A percentile compares a stretch with the other conserved stretches of the same genome.
phyloP scores from a whole-genome alignment of 2,329 filamentous ascomycete genomes.

The Tolypocladium tundrense region DNA sequence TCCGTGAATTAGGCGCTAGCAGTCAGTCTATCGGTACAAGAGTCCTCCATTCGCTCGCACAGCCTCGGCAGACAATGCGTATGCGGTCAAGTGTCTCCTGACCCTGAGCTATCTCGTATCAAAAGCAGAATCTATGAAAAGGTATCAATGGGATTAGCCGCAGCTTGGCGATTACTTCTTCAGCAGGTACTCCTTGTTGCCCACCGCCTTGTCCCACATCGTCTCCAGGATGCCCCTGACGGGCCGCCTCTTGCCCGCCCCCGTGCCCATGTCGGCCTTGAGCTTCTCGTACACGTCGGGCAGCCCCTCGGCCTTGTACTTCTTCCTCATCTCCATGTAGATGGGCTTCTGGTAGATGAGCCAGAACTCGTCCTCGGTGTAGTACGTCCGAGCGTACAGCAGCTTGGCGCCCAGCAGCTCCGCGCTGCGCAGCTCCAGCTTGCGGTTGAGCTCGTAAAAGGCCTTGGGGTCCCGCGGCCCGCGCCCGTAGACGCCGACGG shows the following conservation, averaged over 20 bases:
- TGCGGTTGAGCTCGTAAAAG: conserved; percentile 36
- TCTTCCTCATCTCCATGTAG: conserved; percentile 36
- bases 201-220: conserved; percentile 17
- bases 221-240: conserved; percentile 16
- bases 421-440: conserved; percentile 35
- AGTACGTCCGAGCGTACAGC: conserved; percentile 46
- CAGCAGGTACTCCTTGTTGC: conserved; percentile 17
- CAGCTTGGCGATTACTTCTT: conserved; percentile 9
- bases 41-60: too few relatives aligned
- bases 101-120: too few relatives aligned
- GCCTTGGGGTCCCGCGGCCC: conserved; percentile 21
- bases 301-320: conserved; percentile 36
- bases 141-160: background rate
- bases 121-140: background rate
- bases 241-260: conserved; percentile 13
- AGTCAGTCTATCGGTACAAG: too few relatives aligned
- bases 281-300: conserved; percentile 44
- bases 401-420: conserved; percentile 44
- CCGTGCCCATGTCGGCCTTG: conserved; percentile 22
- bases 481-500: conserved; percentile 35
- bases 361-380: conserved; percentile 44
- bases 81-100: too few relatives aligned
- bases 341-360: conserved; percentile 35
- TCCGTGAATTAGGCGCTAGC: too few relatives aligned
- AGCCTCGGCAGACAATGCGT: too few relatives aligned